Evolutionary conservation across 2,329 filamentous ascomycete genomes (phyloP).

Genomic region (Apiospora arundinis): DNA sequence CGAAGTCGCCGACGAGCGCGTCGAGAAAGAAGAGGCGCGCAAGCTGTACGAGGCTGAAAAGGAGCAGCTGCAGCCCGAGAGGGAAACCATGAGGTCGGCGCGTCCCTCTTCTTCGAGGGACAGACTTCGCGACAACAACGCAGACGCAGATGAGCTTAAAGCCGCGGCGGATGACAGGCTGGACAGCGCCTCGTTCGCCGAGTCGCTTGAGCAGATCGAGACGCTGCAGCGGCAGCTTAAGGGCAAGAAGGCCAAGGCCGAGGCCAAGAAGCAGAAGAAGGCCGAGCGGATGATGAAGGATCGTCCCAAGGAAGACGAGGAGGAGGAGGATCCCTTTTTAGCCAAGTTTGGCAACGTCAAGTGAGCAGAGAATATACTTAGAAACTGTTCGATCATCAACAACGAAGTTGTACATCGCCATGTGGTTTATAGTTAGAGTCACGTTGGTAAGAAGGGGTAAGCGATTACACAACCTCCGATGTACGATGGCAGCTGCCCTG

Average conservation of each 20-base stretch:
- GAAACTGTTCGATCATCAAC: neutral
- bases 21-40: neutral
- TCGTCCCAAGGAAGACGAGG: neutral
- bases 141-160: too few species aligned
- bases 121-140: neutral
- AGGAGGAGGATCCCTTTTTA: neutral
- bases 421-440: neutral
- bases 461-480: neutral
- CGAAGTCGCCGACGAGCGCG: neutral
- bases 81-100: neutral
- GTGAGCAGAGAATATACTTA: neutral
- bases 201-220: neutral
- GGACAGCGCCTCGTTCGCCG: neutral
- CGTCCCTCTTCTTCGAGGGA: neutral
- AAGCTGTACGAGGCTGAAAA: neutral
- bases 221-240: neutral
- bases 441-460: too few species aligned
- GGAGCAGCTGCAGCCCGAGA: neutral
- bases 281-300: constrained; percentile 6
- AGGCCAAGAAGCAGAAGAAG: constrained; percentile 14
- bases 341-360: neutral
- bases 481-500: neutral
- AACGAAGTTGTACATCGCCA: neutral
- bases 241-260: constrained; percentile 15
- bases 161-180: neutral